Percentiles rank a stretch among this genome's conserved stretches.
These are phyloP conservation scores for Fragaria ananassa DNA, from an alignment of 306 rosid species.

Conservation along the genomic window DNA sequence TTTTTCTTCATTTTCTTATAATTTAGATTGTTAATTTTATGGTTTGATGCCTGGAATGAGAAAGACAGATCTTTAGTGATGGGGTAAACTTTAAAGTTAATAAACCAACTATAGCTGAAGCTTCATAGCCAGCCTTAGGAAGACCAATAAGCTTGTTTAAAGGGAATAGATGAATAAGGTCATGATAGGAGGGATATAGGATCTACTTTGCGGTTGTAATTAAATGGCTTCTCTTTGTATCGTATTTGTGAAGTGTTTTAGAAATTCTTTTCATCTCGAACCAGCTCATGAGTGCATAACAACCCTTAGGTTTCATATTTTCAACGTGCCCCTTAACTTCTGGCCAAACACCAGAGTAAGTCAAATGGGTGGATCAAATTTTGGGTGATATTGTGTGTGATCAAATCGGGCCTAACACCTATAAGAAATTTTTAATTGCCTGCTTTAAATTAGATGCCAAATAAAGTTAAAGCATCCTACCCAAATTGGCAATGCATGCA, in stretches of 20 bases:
- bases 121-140: background rate
- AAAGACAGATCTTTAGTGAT: background rate
- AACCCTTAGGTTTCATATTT: background rate
- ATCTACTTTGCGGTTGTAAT: background rate
- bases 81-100: background rate
- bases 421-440: background rate
- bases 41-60: background rate
- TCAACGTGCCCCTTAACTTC: background rate
- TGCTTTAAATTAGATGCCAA: background rate
- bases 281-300: background rate
- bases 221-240: background rate
- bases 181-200: background rate
- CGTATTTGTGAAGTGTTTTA: background rate
- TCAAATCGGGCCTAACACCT: background rate
- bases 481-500: background rate
- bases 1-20: background rate
- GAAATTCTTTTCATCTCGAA: no score
- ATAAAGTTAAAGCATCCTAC: background rate
- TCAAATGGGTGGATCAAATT: background rate
- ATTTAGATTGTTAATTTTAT: background rate
- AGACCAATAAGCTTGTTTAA: no score
- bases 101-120: background rate
- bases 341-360: background rate
- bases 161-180: no score
- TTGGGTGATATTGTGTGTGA: background rate